A percentile compares a stretch with the other conserved stretches of the same genome.
Conservation (phyloP, 345 rosid genomes). For the Barbarea vulgaris region DNA sequence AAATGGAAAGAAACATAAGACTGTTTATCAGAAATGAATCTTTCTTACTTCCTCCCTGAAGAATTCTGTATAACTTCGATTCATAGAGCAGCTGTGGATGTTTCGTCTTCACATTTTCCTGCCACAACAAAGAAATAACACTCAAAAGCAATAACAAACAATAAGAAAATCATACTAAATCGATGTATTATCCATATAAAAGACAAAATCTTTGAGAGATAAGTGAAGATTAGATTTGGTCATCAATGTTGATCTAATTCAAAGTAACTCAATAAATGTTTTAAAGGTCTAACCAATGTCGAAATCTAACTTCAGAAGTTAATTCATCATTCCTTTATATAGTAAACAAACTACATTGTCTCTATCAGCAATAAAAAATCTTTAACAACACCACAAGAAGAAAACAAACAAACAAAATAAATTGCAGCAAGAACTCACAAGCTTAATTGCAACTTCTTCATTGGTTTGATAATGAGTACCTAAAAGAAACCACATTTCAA, state of each 20-base stretch:
- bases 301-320: conserved; percentile 53
- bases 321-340: conserved; percentile 38
- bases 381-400: background rate
- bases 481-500: conserved; percentile 34
- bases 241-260: conserved; percentile 6
- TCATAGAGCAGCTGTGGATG: conserved; percentile 92
- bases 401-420: background rate
- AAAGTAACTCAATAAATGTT: conserved; percentile 26
- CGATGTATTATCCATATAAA: background rate
- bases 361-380: conserved; percentile 4
- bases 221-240: background rate
- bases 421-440: conserved; percentile 57
- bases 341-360: conserved; percentile 26
- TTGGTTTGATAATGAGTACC: conserved; percentile 86
- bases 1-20: background rate
- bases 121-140: background rate
- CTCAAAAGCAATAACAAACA: conserved; percentile 1
- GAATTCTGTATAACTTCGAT: conserved; percentile 80
- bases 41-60: conserved; percentile 89
- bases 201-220: background rate
- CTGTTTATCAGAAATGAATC: background rate
- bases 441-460: conserved; percentile 97
- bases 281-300: background rate
- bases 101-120: conserved; percentile 93
- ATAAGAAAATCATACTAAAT: background rate